These are phyloP conservation scores for Coemansia sp. DNA, from an alignment of 192 early-diverging fungal genomes.

Conservation along the genomic window DNA sequence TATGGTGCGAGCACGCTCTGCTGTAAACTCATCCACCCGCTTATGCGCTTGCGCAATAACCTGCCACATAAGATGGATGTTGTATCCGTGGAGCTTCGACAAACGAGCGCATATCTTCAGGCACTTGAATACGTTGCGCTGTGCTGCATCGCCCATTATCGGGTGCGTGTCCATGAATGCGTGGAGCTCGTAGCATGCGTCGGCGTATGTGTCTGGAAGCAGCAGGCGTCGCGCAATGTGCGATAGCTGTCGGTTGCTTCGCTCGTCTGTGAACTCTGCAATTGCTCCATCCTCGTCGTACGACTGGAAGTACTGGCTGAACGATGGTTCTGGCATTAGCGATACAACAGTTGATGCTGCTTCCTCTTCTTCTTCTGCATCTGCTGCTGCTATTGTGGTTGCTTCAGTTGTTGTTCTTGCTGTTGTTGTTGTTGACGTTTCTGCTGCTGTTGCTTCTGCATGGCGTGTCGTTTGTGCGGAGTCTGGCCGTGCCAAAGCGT, in stretches of 20 bases:
- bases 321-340: not conserved
- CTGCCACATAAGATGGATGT: slow-evolving; percentile 54
- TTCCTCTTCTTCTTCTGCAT: not conserved
- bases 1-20: slow-evolving; percentile 34
- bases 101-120: slow-evolving; percentile 51
- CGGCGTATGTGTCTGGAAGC: slow-evolving; percentile 47
- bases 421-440: too few species aligned
- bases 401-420: too few species aligned
- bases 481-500: not conserved
- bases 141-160: slow-evolving; percentile 30
- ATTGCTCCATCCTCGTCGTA: slow-evolving; percentile 38
- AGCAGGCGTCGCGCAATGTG: slow-evolving; percentile 37
- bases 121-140: slow-evolving; percentile 54
- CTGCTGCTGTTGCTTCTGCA: not conserved
- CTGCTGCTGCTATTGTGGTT: not conserved
- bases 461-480: not conserved
- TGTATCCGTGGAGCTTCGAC: slow-evolving; percentile 53
- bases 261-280: slow-evolving; percentile 52
- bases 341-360: too few species aligned
- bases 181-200: slow-evolving; percentile 47
- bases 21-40: slow-evolving; percentile 25
- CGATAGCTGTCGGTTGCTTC: slow-evolving; percentile 38
- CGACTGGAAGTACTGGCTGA: not conserved
- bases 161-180: slow-evolving; percentile 30
- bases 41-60: slow-evolving; percentile 42